A percentile compares a stretch with the other conserved stretches of the same genome.
These are phyloP conservation scores for Melaleuca quinquenervia DNA, from an alignment of 345 rosid genomes.

Conservation along the genomic window DNA sequence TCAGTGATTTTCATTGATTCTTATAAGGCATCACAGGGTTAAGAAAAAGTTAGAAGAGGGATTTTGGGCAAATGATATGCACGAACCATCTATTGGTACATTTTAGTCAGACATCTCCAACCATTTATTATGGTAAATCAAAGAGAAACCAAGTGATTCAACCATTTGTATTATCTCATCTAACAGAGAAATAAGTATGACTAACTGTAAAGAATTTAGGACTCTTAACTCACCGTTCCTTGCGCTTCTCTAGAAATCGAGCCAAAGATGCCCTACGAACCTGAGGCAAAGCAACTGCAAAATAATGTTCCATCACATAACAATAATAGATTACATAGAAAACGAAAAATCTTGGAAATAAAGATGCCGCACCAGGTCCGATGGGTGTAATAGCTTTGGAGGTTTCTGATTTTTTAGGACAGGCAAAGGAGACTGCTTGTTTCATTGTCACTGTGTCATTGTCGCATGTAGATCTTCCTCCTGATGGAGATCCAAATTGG, in stretches of 20 bases:
- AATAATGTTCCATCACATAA: background rate
- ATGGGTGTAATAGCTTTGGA: background rate
- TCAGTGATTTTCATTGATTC: background rate
- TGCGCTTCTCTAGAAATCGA: slow-evolving; percentile 87
- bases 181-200: background rate
- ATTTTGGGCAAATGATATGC: background rate
- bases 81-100: background rate
- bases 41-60: background rate
- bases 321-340: background rate
- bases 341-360: background rate
- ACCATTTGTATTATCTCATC: background rate
- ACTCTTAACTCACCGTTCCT: slow-evolving; percentile 44
- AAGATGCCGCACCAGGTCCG: background rate
- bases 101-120: background rate
- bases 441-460: background rate
- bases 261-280: slow-evolving; percentile 89
- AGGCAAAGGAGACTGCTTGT: background rate
- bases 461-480: background rate
- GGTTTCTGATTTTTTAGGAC: background rate
- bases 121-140: background rate
- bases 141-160: background rate
- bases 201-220: background rate
- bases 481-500: background rate
- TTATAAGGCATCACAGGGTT: background rate
- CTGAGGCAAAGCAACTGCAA: slow-evolving; percentile 44